Evolutionary conservation across 1,139 yeast genomes (phyloP), one percentile per base, ranked within the genome.

Genomic region (Hansenula lynferdii): DNA sequence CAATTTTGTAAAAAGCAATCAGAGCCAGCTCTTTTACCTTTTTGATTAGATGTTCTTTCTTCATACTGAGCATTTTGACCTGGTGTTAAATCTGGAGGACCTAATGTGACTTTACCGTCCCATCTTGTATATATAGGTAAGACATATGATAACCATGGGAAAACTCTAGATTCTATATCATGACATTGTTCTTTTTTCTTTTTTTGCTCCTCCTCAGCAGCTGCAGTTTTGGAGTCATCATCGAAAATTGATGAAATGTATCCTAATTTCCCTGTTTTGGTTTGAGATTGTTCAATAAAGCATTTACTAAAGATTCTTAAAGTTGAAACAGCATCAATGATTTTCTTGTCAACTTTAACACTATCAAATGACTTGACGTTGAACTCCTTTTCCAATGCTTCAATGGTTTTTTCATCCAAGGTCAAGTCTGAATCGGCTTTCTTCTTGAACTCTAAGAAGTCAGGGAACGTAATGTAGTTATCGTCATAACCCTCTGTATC

Each of bases 261-360:
- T 22, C 35, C 5, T 21, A 5, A 6, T 27, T 32, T 2, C 14
- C 7, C 16, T 17, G 5, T 6, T 21, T 30, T 2, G n/a, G 16
- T 8, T 9, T 21, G 20, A 22, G 30, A 38, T 19, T 6, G 5
- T 7, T 29, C 59, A 22, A 69, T 43, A 44, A 54, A 70, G 46
- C 76, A 70, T 41, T 63, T 64, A 36, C 67, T 68, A 47, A 64
- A 70, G 15, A 68, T 56, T 43, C 74, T 57, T 28, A 69, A 45
- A 35, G 63, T 64, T 0, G 70, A 38, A 10, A 67, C 43, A 37
- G 58, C 60, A 41, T 70, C 69, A 24, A 62, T 53, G 34, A 69
- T 53, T 8, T 42, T 51, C 36, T 66, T 64, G 44, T 67, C 72
- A 17, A 54, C 42, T 12, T 43, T 51, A 34, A 44, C 51, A 50